A percentile compares a stretch with the other conserved stretches of the same genome.
These are phyloP conservation scores for Anacardium occidentale DNA, from an alignment of 345 rosid species.

Conservation along the genomic window DNA sequence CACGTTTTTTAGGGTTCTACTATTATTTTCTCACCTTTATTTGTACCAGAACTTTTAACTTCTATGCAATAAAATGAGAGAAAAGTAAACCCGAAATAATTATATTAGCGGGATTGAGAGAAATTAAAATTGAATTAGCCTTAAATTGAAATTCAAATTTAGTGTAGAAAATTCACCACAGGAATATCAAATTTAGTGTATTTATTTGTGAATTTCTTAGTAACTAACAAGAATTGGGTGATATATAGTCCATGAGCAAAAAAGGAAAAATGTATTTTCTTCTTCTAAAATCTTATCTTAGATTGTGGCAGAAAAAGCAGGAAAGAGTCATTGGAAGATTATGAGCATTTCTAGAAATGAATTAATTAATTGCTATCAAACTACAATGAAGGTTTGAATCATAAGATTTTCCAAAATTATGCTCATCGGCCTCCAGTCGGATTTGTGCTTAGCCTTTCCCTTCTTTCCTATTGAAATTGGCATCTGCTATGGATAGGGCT, in stretches of 20 bases:
- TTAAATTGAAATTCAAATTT: too few relatives aligned
- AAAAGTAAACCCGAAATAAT: neutral
- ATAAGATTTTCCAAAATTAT: neutral
- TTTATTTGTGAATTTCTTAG: too few relatives aligned
- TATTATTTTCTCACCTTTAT: constrained; percentile 17
- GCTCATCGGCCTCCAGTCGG: constrained; percentile 20
- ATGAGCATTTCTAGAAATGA: constrained; percentile 2
- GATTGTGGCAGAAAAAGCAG: constrained; percentile 11
- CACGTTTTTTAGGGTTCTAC: constrained; percentile 17
- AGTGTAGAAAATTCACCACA: too few relatives aligned
- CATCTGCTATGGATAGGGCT: too few relatives aligned
- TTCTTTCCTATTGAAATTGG: too few relatives aligned
- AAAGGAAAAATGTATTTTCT: too few relatives aligned
- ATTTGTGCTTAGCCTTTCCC: constrained; percentile 32
- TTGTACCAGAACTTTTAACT: constrained; percentile 29
- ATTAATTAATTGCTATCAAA: constrained; percentile 24
- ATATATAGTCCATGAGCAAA: too few relatives aligned
- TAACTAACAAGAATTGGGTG: neutral
- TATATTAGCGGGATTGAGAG: neutral
- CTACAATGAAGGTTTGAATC: neutral
- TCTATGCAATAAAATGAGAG: neutral
- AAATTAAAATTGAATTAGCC: too few relatives aligned
- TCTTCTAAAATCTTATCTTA: constrained; percentile 6
- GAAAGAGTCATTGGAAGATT: neutral
- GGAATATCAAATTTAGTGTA: too few relatives aligned